A percentile compares a stretch with the other conserved stretches of the same genome.
Evolutionary conservation across 169 alveolate species (phyloP).

Genomic region (Sarcocystis neurona): DNA sequence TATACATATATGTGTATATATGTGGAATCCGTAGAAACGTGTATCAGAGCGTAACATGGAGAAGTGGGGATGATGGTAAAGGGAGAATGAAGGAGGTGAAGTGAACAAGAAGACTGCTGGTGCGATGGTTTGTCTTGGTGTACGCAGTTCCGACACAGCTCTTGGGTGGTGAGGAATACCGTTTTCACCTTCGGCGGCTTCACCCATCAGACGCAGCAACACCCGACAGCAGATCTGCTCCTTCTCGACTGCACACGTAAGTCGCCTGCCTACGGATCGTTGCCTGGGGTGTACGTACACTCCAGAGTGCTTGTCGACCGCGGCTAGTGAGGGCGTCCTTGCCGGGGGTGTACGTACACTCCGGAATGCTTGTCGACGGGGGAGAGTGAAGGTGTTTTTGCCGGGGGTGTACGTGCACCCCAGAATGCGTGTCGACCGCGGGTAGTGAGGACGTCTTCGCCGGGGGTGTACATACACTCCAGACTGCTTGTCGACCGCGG

Average conservation of each 20-base stretch:
- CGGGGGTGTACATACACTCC: not conserved
- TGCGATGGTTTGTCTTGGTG: not conserved
- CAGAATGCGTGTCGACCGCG: not conserved
- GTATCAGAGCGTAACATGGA: no score
- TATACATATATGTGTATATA: no score
- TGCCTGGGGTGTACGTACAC: not conserved
- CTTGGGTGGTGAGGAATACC: conserved; percentile 35
- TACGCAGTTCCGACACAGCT: conserved; percentile 9
- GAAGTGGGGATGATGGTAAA: no score
- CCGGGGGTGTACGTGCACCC: not conserved
- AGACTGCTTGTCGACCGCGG: no score
- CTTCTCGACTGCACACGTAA: conserved; percentile 41
- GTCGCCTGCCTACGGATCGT: no score
- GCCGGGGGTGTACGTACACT: not conserved
- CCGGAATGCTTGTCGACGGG: no score
- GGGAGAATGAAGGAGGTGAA: no score
- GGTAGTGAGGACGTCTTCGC: not conserved
- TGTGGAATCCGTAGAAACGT: no score
- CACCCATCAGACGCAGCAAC: conserved; percentile 46
- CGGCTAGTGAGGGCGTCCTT: not conserved
- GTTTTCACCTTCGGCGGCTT: conserved; percentile 42
- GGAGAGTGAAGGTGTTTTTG: no score
- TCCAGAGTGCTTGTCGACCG: not conserved
- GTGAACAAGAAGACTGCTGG: no score
- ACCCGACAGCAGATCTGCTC: conserved; percentile 47